These are phyloP conservation scores for Cucumis hystrix DNA, from an alignment of 306 rosid species.

Conservation along the genomic window DNA sequence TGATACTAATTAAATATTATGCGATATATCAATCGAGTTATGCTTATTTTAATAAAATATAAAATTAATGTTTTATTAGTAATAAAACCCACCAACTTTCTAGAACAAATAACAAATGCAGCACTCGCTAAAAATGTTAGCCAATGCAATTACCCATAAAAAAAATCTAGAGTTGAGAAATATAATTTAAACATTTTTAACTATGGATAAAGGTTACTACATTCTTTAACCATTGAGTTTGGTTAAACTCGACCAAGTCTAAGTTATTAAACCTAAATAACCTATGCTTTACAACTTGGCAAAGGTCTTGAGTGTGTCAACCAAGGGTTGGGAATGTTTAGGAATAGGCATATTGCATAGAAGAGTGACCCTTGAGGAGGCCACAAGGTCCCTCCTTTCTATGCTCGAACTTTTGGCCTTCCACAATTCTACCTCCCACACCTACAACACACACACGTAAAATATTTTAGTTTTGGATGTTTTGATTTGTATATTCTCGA, in stretches of 20 bases:
- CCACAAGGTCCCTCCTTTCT: constrained; percentile 27
- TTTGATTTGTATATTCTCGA: too few relatives aligned
- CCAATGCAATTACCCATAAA: too few relatives aligned
- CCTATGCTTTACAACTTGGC: constrained; percentile 14
- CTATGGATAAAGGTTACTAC: not conserved
- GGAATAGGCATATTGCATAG: constrained; percentile 64
- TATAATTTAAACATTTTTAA: too few relatives aligned
- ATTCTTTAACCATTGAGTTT: not conserved
- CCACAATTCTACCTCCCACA: constrained; percentile 72
- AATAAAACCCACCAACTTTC: too few relatives aligned
- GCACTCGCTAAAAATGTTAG: too few relatives aligned
- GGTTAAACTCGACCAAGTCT: not conserved
- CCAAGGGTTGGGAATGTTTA: constrained; percentile 42
- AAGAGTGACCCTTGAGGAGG: constrained; percentile 73
- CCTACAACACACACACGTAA: constrained; percentile 8
- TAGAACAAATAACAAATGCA: too few relatives aligned
- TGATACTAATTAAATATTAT: too few relatives aligned
- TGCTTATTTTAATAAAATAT: too few relatives aligned
- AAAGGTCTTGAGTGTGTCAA: constrained; percentile 29
- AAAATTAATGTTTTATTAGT: too few relatives aligned
- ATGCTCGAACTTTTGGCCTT: constrained; percentile 53
- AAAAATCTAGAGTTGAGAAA: too few relatives aligned
- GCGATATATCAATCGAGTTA: too few relatives aligned
- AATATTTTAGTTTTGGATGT: too few relatives aligned
- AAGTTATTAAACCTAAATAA: not conserved